Percentiles rank a stretch among this genome's conserved stretches.
These are phyloP conservation scores for Byssoonygena ceratinophila DNA, from an alignment of 2,329 filamentous ascomycete genomes.

Conservation along the genomic window DNA sequence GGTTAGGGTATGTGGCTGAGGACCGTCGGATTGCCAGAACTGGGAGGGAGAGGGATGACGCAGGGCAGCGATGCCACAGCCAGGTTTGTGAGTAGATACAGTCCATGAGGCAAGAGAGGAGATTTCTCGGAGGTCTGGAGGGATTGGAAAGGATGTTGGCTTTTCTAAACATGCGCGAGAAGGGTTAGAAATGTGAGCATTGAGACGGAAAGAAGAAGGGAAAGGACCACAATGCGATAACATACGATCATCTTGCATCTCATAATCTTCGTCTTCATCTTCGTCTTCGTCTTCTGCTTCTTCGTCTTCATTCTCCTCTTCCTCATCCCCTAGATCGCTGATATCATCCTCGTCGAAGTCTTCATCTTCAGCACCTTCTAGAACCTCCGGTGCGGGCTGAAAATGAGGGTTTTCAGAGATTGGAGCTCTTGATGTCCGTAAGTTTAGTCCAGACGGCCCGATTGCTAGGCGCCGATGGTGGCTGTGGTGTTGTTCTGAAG, in stretches of 20 bases:
- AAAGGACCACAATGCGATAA: neutral
- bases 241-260: slow-evolving; percentile 27
- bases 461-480: neutral
- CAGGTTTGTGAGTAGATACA: slow-evolving; percentile 52
- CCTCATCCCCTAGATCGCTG: slow-evolving; percentile 15
- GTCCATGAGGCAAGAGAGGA: slow-evolving; percentile 57
- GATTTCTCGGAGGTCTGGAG: slow-evolving; percentile 48
- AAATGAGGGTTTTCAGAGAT: neutral
- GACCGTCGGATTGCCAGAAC: slow-evolving; percentile 58
- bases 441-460: neutral
- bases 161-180: slow-evolving; percentile 18
- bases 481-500: neutral
- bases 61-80: slow-evolving; percentile 50
- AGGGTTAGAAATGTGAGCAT: neutral
- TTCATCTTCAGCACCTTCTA: slow-evolving; percentile 12
- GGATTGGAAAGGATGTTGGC: slow-evolving; percentile 28
- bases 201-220: neutral
- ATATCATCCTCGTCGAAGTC: slow-evolving; percentile 5
- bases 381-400: neutral
- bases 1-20: slow-evolving; percentile 53
- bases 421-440: neutral
- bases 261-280: slow-evolving; percentile 24
- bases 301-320: slow-evolving; percentile 15
- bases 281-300: slow-evolving; percentile 19
- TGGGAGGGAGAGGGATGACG: slow-evolving; percentile 46